A percentile compares a stretch with the other conserved stretches of the same genome.
phyloP scores from a whole-genome alignment of 2,329 filamentous ascomycete species.

The Clarireedia hainanense region DNA sequence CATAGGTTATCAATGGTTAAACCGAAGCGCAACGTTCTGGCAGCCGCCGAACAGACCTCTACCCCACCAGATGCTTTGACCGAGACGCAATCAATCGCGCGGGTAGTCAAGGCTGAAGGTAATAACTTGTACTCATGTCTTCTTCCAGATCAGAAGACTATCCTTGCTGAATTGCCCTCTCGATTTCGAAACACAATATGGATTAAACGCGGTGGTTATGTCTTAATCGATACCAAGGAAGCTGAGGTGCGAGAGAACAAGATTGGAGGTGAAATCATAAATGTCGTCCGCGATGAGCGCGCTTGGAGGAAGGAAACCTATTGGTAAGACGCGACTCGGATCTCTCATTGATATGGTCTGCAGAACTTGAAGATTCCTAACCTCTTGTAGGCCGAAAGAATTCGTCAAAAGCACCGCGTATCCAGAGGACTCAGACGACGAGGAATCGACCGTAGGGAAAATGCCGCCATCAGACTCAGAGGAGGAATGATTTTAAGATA shows the following conservation, averaged over 20 bases:
- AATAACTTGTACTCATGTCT: conserved; percentile 83
- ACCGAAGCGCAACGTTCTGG: conserved; percentile 69
- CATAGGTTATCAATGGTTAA: conserved; percentile 49
- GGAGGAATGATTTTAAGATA: conserved; percentile 42
- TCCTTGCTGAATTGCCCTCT: conserved; percentile 74
- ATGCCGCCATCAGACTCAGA: conserved; percentile 79
- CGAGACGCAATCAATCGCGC: conserved; percentile 61
- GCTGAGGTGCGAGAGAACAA: conserved; percentile 65
- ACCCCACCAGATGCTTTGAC: conserved; percentile 52
- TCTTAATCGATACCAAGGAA: conserved; percentile 66
- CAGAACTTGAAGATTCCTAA: conserved; percentile 3
- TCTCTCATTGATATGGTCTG: background rate
- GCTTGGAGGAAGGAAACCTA: conserved; percentile 82
- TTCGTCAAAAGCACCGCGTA: conserved; percentile 60
- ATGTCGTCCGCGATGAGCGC: conserved; percentile 87
- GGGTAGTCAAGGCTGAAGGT: conserved; percentile 73
- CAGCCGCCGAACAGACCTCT: conserved; percentile 64
- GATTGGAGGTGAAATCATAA: conserved; percentile 81
- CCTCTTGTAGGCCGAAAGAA: conserved; percentile 61
- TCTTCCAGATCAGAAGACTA: conserved; percentile 54
- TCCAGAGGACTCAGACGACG: conserved; percentile 59
- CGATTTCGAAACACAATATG: conserved; percentile 88
- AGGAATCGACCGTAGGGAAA: conserved; percentile 73
- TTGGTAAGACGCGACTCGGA: conserved; percentile 48
- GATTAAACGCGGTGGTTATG: conserved; percentile 84